These are phyloP conservation scores for Penicillium rolfsii DNA, from an alignment of 2,329 filamentous ascomycete genomes.

Conservation along the genomic window DNA sequence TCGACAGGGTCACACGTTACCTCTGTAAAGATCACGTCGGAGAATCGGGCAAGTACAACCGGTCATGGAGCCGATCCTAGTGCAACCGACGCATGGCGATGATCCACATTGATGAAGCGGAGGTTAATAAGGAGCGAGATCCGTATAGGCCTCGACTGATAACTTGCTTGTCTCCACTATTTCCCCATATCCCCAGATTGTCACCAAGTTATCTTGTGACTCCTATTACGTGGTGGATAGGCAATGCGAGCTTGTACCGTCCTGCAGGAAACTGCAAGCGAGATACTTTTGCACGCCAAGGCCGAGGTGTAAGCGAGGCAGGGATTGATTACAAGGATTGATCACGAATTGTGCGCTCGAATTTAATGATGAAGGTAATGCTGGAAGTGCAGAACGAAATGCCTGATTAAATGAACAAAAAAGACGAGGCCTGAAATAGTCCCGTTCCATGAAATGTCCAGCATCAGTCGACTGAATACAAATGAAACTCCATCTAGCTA, in stretches of 20 bases:
- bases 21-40: conserved; percentile 5
- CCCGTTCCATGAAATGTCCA: conserved; percentile 8
- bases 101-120: conserved; percentile 1
- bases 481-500: conserved; percentile 22
- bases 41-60: conserved; percentile 23
- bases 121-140: background rate
- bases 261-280: conserved; percentile 6
- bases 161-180: background rate
- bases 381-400: background rate
- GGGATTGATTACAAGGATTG: background rate
- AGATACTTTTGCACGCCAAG: background rate
- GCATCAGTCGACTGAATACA: conserved; percentile 4
- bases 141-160: background rate
- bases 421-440: background rate
- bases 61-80: background rate
- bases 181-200: conserved; percentile 17
- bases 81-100: background rate
- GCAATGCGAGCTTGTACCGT: background rate
- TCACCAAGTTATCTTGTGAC: background rate
- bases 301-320: background rate
- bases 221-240: conserved; percentile 11
- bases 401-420: background rate
- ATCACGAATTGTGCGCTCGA: background rate
- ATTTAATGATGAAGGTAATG: background rate
- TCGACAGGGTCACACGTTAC: conserved; percentile 24